Percentiles rank a stretch among this genome's conserved stretches.
These are phyloP conservation scores for Chalara sp. DNA, from an alignment of 2,329 filamentous ascomycete species.

Conservation along the genomic window DNA sequence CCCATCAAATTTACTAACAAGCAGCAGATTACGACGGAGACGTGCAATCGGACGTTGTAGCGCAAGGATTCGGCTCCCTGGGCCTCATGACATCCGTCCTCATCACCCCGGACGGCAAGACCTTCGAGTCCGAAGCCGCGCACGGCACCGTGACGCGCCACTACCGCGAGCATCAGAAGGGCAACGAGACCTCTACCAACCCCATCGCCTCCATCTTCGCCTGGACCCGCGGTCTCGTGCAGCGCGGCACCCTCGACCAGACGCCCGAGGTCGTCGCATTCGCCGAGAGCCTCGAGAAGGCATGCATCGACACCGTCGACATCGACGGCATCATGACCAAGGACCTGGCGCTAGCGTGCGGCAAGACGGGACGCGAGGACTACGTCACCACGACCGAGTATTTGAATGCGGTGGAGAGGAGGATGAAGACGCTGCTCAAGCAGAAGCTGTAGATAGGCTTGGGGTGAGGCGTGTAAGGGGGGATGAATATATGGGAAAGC, in stretches of 20 bases:
- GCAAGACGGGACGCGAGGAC: conserved; percentile 74
- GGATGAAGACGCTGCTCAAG: conserved; percentile 75
- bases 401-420: conserved; percentile 83
- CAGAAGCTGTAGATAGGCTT: conserved; percentile 54
- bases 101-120: conserved; percentile 93
- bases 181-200: conserved; percentile 94
- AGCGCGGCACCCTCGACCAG: conserved; percentile 86
- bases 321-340: conserved; percentile 97
- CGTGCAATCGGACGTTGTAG: conserved; percentile 96
- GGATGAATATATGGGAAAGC: not conserved
- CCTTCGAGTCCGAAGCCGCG: conserved; percentile 94
- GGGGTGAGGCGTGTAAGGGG: not conserved
- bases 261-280: conserved; percentile 91
- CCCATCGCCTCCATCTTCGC: conserved; percentile 98
- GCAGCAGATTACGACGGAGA: conserved; percentile 90
- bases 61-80: conserved; percentile 95
- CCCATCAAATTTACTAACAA: not conserved
- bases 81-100: conserved; percentile 98
- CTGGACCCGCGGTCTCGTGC: conserved; percentile 90
- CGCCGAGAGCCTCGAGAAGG: conserved; percentile 84
- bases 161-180: conserved; percentile 98
- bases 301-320: conserved; percentile 91
- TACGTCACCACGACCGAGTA: conserved; percentile 94
- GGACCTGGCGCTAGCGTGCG: conserved; percentile 91
- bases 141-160: conserved; percentile 98